Evolutionary conservation across 257 asterid species (phyloP).

Genomic region (Ilex asprella): DNA sequence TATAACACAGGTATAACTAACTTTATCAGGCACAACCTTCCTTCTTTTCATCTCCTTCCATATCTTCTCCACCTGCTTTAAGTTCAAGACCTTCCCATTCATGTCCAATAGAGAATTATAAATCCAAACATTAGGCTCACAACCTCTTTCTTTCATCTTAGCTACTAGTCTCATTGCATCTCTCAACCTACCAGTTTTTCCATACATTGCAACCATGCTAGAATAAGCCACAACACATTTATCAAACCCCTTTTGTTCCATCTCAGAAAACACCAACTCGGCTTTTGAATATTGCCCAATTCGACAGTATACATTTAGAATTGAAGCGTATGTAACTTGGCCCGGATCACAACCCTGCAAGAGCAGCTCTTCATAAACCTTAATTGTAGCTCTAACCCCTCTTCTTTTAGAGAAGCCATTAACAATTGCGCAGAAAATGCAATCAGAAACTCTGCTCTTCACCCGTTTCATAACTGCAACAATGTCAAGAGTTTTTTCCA

Average conservation of each 20-base stretch:
- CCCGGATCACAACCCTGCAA: conserved; percentile 62
- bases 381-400: conserved; percentile 38
- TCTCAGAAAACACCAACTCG: conserved; percentile 52
- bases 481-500: conserved; percentile 56
- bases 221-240: conserved; percentile 84
- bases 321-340: conserved; percentile 88
- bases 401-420: conserved; percentile 62
- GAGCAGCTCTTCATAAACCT: conserved; percentile 55
- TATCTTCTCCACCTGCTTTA: conserved; percentile 52
- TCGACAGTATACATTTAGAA: conserved; percentile 42
- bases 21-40: conserved; percentile 49
- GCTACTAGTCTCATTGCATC: conserved; percentile 78
- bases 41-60: conserved; percentile 88
- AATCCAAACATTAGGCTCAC: conserved; percentile 86
- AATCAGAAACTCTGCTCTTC: conserved; percentile 61
- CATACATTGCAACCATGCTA: conserved; percentile 73
- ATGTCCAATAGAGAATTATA: conserved; percentile 78
- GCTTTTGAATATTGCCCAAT: conserved; percentile 54
- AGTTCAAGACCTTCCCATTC: conserved; percentile 50
- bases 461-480: conserved; percentile 52
- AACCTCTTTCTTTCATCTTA: conserved; percentile 71
- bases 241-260: conserved; percentile 59
- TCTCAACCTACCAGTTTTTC: conserved; percentile 46
- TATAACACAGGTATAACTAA: conserved; percentile 73
- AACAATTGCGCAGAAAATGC: conserved; percentile 77